Evolutionary conservation across 2,329 filamentous ascomycete species (phyloP), one percentile per base, ranked within the genome.

Genomic region (Xylariaceae sp.): DNA sequence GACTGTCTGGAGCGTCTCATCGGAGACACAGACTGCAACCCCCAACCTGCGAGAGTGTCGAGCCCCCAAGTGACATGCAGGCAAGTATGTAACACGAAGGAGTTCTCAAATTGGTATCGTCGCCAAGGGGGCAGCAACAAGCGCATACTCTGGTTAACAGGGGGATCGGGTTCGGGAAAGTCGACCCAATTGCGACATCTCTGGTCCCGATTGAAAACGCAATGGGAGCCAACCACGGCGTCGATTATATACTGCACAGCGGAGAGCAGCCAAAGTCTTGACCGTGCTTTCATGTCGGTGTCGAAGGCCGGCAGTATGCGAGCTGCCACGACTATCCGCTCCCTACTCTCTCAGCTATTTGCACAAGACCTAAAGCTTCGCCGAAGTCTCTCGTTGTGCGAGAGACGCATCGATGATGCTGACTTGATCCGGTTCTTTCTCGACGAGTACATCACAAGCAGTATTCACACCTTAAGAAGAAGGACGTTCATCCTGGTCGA

Each of bases 401-500:
- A 52, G 10, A 52, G 51, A 17, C 15, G 13, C 4, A 42, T 57
- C n/a, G 50, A 18, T 17, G 54, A 59, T 56, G 42, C 51, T 4
- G 55, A 57, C 15, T 13, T 62, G 13, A 56, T 55, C 42, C 54
- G 49, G 10, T 62, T 62, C n/a, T 62, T 63, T 23, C 54, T 62
- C 35, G 58, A 62, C 52, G 53, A 59, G 9, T 60, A 60, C 30
- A 45, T 61, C 11, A 45, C 34, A 9, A 45, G 15, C 35, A 53
- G 44, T n/a, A 51, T 54, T 1, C 42, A n/a, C 39, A 56, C 55
- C 2, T 45, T 57, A 34, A 13, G 56, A 17, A 56, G 58, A 53
- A 60, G 62, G 17, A 62, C 62, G 9, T 64, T 64, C 44, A 57
- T 64, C 51, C 39, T 62, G 37, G 45, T 64, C 6, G 60, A 64